Conservation (phyloP, 352 stramenopile genomes). For the Globisporangium camurandrum region DNA sequence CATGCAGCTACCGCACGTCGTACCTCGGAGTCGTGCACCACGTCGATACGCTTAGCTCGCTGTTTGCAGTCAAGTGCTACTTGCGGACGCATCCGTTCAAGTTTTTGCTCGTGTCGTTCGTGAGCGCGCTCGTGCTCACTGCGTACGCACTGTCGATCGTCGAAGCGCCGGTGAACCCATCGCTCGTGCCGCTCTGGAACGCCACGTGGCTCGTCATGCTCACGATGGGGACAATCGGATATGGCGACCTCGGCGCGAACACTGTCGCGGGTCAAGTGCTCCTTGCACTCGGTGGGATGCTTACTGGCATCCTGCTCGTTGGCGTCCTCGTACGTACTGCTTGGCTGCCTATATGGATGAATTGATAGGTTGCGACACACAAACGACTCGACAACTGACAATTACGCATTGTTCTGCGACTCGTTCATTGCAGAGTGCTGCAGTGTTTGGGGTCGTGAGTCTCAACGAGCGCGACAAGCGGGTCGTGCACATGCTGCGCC, state of each 20-base stretch:
- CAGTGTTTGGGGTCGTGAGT: slow-evolving; percentile 48
- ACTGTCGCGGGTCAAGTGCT: slow-evolving; percentile 51
- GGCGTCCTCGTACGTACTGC: slow-evolving; percentile 46
- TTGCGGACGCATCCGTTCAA: slow-evolving; percentile 60
- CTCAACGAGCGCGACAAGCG: slow-evolving; percentile 50
- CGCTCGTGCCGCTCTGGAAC: slow-evolving; percentile 49
- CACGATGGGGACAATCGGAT: slow-evolving; percentile 73
- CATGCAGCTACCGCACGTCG: slow-evolving; percentile 56
- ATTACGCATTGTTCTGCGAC: too few species aligned
- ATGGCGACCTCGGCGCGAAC: slow-evolving; percentile 52
- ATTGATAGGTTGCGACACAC: too few species aligned
- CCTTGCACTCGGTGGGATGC: slow-evolving; percentile 58
- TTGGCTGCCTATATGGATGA: too few species aligned
- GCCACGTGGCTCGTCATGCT: slow-evolving; percentile 63
- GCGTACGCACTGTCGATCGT: slow-evolving; percentile 63
- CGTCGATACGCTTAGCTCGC: slow-evolving; percentile 63
- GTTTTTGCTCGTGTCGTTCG: slow-evolving; percentile 38
- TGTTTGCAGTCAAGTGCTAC: slow-evolving; percentile 82
- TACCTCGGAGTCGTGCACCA: slow-evolving; percentile 68
- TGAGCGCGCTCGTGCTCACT: slow-evolving; percentile 34
- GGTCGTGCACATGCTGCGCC: slow-evolving; percentile 43
- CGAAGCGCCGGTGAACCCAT: slow-evolving; percentile 54
- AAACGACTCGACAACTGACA: too few species aligned
- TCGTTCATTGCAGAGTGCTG: slow-evolving; percentile 45
- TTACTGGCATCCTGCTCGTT: slow-evolving; percentile 59